Evolutionary conservation across 208 protist species (phyloP), one percentile per base, ranked within the genome.

Genomic region (Trypanosoma congolense): DNA sequence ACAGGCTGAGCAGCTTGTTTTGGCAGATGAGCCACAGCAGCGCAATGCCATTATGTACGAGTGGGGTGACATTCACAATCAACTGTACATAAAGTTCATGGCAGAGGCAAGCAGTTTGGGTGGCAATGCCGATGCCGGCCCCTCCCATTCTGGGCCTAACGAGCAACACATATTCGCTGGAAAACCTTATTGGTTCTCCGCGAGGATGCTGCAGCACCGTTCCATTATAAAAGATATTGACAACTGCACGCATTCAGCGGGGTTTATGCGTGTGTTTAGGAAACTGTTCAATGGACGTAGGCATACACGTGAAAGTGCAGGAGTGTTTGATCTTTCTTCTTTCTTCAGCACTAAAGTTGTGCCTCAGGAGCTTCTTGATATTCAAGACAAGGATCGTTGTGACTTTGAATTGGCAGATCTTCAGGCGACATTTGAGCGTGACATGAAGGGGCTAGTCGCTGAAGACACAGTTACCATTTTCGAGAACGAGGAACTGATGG

Each of bases 331-430:
- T 49, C 80, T 84, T 52, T 33, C 22, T 8, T n/a, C 40, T 8
- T 88, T 77, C 56, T 88, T 88, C 60, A 1, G 22, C 0, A 67
- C 49, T n/a, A 26, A 41, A 28, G 51, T 58, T 24, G 58, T 82
- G 19, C 80, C 80, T 12, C 71, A 75, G 51, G 59, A 68, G 33
- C 28, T 88, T 16, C 45, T 79, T 28, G 80, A 88, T 26, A 38
- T 76, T 8, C 80, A 88, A 55, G 80, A 88, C 68, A 65, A 66
- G 2, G 76, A 88, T 42, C 69, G 71, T 21, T 88, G 74, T 56
- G 49, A 52, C 8, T 77, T 84, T 42, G 80, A 88, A 54, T 62
- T 88, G 49, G 63, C 58, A 10, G 80, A 88, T 58, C 58, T 88
- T 30, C 51, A 53, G 29, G 59, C 70, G 2, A 46, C 58, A 49